phyloP scores from a whole-genome alignment of 1,284 basidiomycete genomes.

The Erythrobasidium hasegawianum region DNA sequence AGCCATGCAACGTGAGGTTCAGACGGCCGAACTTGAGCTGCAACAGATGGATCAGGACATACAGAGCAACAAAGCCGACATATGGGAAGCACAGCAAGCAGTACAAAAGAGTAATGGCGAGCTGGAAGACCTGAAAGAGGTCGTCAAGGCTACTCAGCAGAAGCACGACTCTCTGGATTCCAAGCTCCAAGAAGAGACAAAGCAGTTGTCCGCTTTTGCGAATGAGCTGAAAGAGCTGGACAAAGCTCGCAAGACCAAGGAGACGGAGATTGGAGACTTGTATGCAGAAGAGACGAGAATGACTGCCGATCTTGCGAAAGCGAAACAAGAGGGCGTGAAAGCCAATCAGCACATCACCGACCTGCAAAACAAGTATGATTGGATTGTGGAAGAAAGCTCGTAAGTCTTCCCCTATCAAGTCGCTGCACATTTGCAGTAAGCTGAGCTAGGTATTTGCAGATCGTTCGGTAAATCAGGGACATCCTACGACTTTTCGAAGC shows the following conservation, averaged over 20 bases:
- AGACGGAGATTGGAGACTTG: constrained; percentile 65
- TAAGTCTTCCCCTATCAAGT: too few species aligned
- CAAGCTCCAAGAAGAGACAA: constrained; percentile 74
- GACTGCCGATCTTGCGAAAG: constrained; percentile 56
- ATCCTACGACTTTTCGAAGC: constrained; percentile 75
- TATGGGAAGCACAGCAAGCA: constrained; percentile 61
- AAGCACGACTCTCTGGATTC: constrained; percentile 63
- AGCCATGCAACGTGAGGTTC: constrained; percentile 78
- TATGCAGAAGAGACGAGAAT: constrained; percentile 65
- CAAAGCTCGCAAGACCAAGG: constrained; percentile 73
- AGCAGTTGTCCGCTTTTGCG: constrained; percentile 80
- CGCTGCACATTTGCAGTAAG: too few species aligned
- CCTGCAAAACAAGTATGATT: constrained; percentile 77
- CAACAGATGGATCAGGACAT: constrained; percentile 85
- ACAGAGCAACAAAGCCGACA: constrained; percentile 57
- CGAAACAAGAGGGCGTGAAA: constrained; percentile 53
- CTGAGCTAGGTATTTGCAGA: too few species aligned
- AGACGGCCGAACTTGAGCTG: constrained; percentile 76
- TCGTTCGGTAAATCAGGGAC: constrained; percentile 77
- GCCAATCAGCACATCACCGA: constrained; percentile 46
- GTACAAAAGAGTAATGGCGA: constrained; percentile 63
- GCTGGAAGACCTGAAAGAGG: constrained; percentile 52
- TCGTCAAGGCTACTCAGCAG: constrained; percentile 51
- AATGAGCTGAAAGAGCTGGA: constrained; percentile 80
- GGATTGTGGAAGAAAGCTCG: constrained; percentile 85